Evolutionary conservation across 1,139 yeast species (phyloP).

Genomic region (Diutina sp.): DNA sequence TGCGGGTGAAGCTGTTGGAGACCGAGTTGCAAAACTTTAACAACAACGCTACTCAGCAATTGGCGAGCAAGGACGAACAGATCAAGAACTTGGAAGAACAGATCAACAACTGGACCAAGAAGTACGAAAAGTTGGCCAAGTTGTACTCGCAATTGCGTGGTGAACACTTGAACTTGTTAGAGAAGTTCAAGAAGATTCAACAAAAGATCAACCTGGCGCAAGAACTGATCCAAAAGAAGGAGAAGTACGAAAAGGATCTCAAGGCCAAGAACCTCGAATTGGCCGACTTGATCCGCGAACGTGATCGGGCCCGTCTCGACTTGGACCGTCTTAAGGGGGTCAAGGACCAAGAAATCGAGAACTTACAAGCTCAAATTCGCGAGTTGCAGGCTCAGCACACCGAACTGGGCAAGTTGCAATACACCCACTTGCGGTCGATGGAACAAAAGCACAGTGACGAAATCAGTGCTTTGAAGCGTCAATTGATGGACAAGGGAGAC

Average conservation of each 20-base stretch:
- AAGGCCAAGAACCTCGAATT: slow-evolving; percentile 79
- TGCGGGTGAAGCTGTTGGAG: slow-evolving; percentile 74
- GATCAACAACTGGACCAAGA: slow-evolving; percentile 66
- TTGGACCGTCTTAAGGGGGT: slow-evolving; percentile 60
- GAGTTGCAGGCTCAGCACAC: slow-evolving; percentile 48
- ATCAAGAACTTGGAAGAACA: slow-evolving; percentile 63
- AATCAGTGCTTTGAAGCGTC: slow-evolving; percentile 26
- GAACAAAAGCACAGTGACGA: slow-evolving; percentile 53
- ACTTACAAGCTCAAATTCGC: slow-evolving; percentile 52
- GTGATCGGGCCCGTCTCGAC: slow-evolving; percentile 81
- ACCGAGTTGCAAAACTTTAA: slow-evolving; percentile 52
- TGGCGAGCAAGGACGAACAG: slow-evolving; percentile 69
- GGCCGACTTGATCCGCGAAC: slow-evolving; percentile 80
- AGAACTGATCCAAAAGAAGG: slow-evolving; percentile 79
- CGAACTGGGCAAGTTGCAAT: slow-evolving; percentile 54
- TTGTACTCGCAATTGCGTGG: slow-evolving; percentile 84
- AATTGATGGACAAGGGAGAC: slow-evolving; percentile 18
- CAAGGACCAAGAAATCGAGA: slow-evolving; percentile 57
- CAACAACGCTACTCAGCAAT: slow-evolving; percentile 59
- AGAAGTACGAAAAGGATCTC: slow-evolving; percentile 70
- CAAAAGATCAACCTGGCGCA: slow-evolving; percentile 89
- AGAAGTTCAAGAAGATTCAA: slow-evolving; percentile 73
- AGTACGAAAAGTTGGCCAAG: slow-evolving; percentile 84
- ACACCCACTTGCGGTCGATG: slow-evolving; percentile 50
- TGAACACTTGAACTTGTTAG: slow-evolving; percentile 73